A percentile compares a stretch with the other conserved stretches of the same genome.
These are phyloP conservation scores for Zea luxurians DNA, from an alignment of 176 grass and related monocot genomes.

Conservation along the genomic window DNA sequence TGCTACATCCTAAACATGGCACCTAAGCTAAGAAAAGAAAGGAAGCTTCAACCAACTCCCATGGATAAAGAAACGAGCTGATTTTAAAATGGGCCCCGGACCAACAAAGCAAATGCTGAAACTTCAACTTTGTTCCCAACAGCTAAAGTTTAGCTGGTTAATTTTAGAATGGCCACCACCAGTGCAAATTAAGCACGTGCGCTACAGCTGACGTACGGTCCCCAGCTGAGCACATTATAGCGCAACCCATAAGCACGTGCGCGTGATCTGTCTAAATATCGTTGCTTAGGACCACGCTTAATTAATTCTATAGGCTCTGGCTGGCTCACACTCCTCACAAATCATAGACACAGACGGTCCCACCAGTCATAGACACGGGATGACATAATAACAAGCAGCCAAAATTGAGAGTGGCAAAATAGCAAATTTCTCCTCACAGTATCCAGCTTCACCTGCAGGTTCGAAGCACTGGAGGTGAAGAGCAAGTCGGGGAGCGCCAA, in stretches of 20 bases:
- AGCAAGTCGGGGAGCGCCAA: conserved; percentile 70
- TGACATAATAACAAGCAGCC: no score
- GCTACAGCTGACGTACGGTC: background rate
- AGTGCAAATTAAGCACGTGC: background rate
- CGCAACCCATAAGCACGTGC: background rate
- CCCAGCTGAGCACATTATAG: background rate
- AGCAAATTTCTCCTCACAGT: no score
- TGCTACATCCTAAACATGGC: background rate
- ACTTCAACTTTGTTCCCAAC: conserved; percentile 1
- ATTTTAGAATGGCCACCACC: background rate
- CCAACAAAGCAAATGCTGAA: background rate
- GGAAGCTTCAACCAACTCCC: background rate
- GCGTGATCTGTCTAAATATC: no score
- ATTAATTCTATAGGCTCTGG: background rate
- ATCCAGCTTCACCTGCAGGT: conserved; percentile 14
- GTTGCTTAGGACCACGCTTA: no score
- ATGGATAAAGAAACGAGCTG: background rate
- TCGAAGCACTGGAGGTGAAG: conserved; percentile 68
- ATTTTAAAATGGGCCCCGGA: background rate
- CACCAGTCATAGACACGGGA: no score
- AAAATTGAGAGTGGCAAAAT: no score
- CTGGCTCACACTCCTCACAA: background rate
- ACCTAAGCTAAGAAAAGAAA: background rate
- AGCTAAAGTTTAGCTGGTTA: background rate
- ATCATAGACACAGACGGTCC: no score